Percentiles rank a stretch among this genome's conserved stretches.
These are phyloP conservation scores for Tulasnella sp. DNA, from an alignment of 768 basidiomycete genomes.

Conservation along the genomic window DNA sequence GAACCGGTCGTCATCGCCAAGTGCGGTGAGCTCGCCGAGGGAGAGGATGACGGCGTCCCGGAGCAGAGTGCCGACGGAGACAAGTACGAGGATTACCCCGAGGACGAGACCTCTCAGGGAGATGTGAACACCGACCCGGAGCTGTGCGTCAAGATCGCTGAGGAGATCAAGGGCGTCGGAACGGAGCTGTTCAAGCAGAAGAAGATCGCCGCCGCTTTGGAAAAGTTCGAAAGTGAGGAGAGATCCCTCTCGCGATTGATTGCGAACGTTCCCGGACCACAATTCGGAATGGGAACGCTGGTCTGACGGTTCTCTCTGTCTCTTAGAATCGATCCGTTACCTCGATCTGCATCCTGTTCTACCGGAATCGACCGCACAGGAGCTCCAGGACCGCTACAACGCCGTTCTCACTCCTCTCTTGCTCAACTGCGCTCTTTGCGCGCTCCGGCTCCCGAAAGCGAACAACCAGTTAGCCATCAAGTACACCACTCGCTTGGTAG, in stretches of 20 bases:
- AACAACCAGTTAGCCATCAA: constrained; percentile 39
- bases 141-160: constrained; percentile 60
- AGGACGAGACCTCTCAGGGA: constrained; percentile 53
- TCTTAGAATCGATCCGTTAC: constrained; percentile 81
- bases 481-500: constrained; percentile 56
- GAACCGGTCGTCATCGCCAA: constrained; percentile 56
- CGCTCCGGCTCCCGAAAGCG: constrained; percentile 47
- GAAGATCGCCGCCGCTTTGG: constrained; percentile 55
- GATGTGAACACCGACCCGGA: constrained; percentile 55
- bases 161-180: constrained; percentile 63
- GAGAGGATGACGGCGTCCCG: constrained; percentile 44
- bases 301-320: neutral
- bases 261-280: neutral
- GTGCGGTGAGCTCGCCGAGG: constrained; percentile 61
- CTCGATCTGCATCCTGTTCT: constrained; percentile 71
- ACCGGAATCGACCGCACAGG: constrained; percentile 50
- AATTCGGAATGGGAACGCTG: neutral
- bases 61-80: constrained; percentile 15
- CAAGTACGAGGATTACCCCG: constrained; percentile 76
- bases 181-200: constrained; percentile 72
- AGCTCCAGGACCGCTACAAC: constrained; percentile 49
- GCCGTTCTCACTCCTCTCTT: constrained; percentile 71
- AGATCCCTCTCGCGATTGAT: neutral
- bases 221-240: constrained; percentile 72
- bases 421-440: constrained; percentile 78